Conservation (phyloP, 1,139 yeast species). For the Magnusiomyces fungicola region DNA sequence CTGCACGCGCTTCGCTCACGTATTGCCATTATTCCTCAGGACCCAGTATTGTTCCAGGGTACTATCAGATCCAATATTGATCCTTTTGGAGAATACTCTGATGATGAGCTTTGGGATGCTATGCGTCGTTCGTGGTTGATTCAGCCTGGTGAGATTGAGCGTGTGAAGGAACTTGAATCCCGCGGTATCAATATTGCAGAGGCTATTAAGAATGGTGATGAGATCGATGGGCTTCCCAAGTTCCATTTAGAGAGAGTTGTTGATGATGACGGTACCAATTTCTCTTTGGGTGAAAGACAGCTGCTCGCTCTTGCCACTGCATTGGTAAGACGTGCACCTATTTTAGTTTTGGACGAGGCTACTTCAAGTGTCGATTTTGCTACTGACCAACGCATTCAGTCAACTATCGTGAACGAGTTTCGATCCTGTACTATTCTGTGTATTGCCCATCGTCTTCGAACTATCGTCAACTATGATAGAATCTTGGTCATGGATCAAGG, state of each 20-base stretch:
- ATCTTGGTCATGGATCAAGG: slow-evolving; percentile 63
- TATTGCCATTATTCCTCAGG: slow-evolving; percentile 71
- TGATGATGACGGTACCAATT: slow-evolving; percentile 68
- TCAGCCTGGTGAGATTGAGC: slow-evolving; percentile 35
- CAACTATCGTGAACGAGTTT: slow-evolving; percentile 56
- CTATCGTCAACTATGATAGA: slow-evolving; percentile 58
- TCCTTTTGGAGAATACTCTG: slow-evolving; percentile 50
- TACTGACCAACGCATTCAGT: slow-evolving; percentile 65
- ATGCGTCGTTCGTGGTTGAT: slow-evolving; percentile 58
- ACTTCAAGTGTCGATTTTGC: slow-evolving; percentile 77
- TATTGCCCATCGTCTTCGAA: slow-evolving; percentile 71
- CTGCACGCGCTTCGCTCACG: slow-evolving; percentile 51
- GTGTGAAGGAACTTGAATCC: slow-evolving; percentile 18
- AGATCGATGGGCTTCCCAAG: slow-evolving; percentile 33
- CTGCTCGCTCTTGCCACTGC: slow-evolving; percentile 71
- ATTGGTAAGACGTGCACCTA: slow-evolving; percentile 57
- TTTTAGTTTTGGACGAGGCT: slow-evolving; percentile 72
- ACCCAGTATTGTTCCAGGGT: slow-evolving; percentile 65
- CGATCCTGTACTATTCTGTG: slow-evolving; percentile 61
- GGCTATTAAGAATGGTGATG: slow-evolving; percentile 12
- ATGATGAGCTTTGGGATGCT: slow-evolving; percentile 50
- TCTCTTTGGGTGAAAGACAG: slow-evolving; percentile 74
- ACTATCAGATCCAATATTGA: slow-evolving; percentile 59
- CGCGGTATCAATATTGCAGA: slow-evolving; percentile 16
- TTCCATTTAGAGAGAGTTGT: slow-evolving; percentile 61